These are phyloP conservation scores for Calonectria leucothoes DNA, from an alignment of 2,329 filamentous ascomycete species.

Conservation along the genomic window DNA sequence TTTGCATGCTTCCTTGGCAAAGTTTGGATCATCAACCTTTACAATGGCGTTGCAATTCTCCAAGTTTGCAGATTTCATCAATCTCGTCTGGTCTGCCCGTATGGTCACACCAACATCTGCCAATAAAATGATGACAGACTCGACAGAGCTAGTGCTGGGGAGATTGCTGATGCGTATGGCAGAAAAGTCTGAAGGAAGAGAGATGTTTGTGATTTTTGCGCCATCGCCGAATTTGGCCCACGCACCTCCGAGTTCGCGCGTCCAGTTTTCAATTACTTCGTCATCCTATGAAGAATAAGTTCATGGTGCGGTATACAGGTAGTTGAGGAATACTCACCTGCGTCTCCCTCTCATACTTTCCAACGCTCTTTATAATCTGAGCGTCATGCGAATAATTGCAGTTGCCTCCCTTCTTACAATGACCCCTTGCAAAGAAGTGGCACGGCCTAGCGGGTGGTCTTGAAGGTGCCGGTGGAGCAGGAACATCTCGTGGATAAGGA, in stretches of 20 bases:
- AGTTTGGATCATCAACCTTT: constrained; percentile 16
- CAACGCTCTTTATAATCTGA: not conserved
- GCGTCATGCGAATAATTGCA: not conserved
- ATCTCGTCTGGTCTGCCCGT: not conserved
- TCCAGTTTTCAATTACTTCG: not conserved
- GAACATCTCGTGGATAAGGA: not conserved
- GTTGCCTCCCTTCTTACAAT: not conserved
- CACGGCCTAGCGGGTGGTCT: not conserved
- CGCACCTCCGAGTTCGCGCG: constrained; percentile 39
- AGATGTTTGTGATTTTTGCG: constrained; percentile 41
- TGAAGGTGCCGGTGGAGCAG: not conserved
- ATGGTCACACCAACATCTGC: not conserved
- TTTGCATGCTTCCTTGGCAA: constrained; percentile 11
- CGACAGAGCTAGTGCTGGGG: constrained; percentile 28
- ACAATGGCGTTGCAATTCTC: constrained; percentile 2
- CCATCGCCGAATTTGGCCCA: constrained; percentile 48
- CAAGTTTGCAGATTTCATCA: not conserved
- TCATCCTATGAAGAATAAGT: not conserved
- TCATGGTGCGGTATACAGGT: too few species aligned
- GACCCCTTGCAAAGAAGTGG: not conserved
- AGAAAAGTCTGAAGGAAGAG: constrained; percentile 51
- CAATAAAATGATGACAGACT: constrained; percentile 36
- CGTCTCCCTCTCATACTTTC: not conserved
- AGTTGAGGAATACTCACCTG: not conserved
- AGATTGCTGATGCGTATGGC: constrained; percentile 47